These are phyloP conservation scores for Macrolepiota dolichaula DNA, from an alignment of 768 basidiomycete species.

Conservation along the genomic window DNA sequence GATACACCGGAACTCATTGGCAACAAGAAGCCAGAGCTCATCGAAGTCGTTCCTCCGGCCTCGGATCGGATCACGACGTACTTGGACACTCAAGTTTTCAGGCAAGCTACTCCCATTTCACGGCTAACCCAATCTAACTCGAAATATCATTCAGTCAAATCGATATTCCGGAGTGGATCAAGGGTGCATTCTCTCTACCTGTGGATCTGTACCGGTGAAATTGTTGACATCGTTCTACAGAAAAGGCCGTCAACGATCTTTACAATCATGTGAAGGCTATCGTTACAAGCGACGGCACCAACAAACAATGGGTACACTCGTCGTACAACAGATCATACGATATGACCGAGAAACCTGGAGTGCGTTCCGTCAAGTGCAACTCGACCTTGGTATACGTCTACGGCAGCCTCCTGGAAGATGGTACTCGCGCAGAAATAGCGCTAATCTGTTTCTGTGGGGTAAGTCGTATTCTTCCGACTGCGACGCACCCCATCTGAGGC, in stretches of 20 bases:
- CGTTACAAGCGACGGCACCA: neutral
- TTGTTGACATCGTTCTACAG: neutral
- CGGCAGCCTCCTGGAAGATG: neutral
- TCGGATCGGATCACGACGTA: neutral
- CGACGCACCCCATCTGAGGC: neutral
- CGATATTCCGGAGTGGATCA: neutral
- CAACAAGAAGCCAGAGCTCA: neutral
- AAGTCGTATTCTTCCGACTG: neutral
- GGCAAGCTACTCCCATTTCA: neutral
- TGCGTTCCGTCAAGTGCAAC: neutral
- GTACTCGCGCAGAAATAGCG: neutral
- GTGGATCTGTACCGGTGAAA: neutral
- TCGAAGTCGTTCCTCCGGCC: neutral
- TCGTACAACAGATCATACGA: neutral
- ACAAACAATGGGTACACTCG: neutral
- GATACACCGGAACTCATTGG: neutral
- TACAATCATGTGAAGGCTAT: neutral
- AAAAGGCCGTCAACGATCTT: neutral
- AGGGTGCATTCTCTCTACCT: neutral
- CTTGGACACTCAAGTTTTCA: neutral
- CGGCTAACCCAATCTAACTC: neutral
- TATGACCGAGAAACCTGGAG: neutral
- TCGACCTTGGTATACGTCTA: neutral
- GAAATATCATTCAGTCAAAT: neutral
- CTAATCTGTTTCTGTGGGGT: neutral